phyloP scores from a whole-genome alignment of 2,329 filamentous ascomycete genomes.

The Monilinia vaccinii-corymbosi region DNA sequence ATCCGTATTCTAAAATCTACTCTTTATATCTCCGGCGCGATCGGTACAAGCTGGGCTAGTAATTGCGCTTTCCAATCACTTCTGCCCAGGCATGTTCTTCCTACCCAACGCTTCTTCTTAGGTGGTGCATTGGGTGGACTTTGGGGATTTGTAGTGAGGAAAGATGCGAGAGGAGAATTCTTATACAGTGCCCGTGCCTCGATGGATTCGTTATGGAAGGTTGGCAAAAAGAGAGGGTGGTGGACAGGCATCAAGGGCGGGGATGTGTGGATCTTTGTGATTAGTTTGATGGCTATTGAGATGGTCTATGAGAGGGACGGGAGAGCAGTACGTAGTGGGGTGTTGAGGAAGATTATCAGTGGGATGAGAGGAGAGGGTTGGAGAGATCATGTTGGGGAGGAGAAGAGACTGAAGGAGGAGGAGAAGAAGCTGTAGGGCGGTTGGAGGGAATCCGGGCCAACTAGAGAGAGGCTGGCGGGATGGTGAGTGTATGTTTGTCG shows the following conservation, averaged over 20 bases:
- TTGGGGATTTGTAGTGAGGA: conserved; percentile 71
- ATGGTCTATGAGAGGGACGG: conserved; percentile 40
- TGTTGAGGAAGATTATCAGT: conserved; percentile 23
- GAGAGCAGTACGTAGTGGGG: conserved; percentile 18
- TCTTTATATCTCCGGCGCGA: conserved; percentile 70
- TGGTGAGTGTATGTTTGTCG: not conserved
- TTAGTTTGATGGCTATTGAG: conserved; percentile 69
- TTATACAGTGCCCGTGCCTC: conserved; percentile 71
- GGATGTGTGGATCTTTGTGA: conserved; percentile 75
- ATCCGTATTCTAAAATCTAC: conserved; percentile 64
- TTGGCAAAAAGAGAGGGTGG: conserved; percentile 82
- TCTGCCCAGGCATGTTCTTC: conserved; percentile 64
- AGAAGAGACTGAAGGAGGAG: conserved; percentile 17
- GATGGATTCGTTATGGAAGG: conserved; percentile 81
- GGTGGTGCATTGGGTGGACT: conserved; percentile 78
- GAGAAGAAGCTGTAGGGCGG: conserved; percentile 7
- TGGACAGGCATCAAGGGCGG: conserved; percentile 77
- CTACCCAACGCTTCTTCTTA: conserved; percentile 82
- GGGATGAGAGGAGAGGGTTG: conserved; percentile 26
- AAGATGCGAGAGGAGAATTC: conserved; percentile 58
- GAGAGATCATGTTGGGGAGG: conserved; percentile 22
- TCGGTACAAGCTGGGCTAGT: conserved; percentile 79
- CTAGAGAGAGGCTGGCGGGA: no score
- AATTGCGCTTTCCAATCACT: conserved; percentile 82
- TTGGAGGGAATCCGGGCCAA: no score